phyloP scores from a whole-genome alignment of 768 basidiomycete genomes.

The Lentinula sp. region DNA sequence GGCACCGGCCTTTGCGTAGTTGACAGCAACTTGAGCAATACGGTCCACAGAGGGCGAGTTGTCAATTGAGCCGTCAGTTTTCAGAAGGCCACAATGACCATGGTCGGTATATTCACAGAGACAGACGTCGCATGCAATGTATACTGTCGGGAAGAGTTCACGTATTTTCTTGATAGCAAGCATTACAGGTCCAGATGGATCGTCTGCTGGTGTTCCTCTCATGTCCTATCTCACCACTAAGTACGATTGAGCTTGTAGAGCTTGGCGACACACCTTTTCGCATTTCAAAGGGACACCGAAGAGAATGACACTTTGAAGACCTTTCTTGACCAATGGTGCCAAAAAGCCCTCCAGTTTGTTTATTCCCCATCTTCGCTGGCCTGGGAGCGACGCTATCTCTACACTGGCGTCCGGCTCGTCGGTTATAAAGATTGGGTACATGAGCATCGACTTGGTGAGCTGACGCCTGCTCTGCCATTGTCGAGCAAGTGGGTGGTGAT shows the following conservation, averaged over 20 bases:
- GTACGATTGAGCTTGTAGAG: not conserved
- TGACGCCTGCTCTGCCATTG: slow-evolving; percentile 79
- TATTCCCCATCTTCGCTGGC: slow-evolving; percentile 92
- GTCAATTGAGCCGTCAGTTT: slow-evolving; percentile 72
- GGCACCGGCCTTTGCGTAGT: slow-evolving; percentile 92
- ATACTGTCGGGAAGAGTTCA: slow-evolving; percentile 71
- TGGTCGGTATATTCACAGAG: slow-evolving; percentile 99
- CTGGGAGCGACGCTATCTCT: slow-evolving; percentile 72
- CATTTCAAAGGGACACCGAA: slow-evolving; percentile 89
- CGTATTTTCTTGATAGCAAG: slow-evolving; percentile 81
- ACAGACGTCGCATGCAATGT: slow-evolving; percentile 93
- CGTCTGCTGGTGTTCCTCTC: slow-evolving; percentile 85
- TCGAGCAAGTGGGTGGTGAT: slow-evolving; percentile 85
- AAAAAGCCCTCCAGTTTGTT: slow-evolving; percentile 87
- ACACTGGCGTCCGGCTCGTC: slow-evolving; percentile 87
- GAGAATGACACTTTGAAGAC: slow-evolving; percentile 85
- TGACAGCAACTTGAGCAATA: slow-evolving; percentile 87
- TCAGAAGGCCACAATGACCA: slow-evolving; percentile 87
- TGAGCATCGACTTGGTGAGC: slow-evolving; percentile 89
- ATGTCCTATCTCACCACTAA: slow-evolving; percentile 50
- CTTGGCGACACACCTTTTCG: slow-evolving; percentile 48
- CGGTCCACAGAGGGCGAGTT: slow-evolving; percentile 75
- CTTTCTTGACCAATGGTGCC: slow-evolving; percentile 82
- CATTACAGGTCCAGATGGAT: slow-evolving; percentile 87
- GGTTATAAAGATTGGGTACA: slow-evolving; percentile 98